Base-by-base conservation (phyloP, 768 basidiomycete species). In the Auricularia sp. region DNA sequence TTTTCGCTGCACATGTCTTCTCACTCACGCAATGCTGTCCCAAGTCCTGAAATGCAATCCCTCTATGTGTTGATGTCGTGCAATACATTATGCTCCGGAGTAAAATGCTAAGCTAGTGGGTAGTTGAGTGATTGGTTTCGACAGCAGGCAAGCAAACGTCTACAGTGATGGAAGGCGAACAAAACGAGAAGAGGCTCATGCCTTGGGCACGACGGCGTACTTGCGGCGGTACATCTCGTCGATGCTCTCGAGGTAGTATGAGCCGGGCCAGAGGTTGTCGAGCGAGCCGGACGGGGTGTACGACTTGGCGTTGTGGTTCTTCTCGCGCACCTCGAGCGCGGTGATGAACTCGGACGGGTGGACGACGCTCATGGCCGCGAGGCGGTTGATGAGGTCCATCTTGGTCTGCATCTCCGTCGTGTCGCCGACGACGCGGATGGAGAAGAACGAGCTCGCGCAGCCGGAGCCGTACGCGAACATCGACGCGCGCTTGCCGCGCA, bases 401-500 rank as follows among this genome's bases (percentile, higher is more conserved):
- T 90, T 93, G 74, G 85, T 78, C 68, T 80, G 80, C 65, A 99
- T 94, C 74, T 88, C 85, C 34, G 82, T 77, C 14, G 92, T 94
- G 72, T 94, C 90, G 65, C 94, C 94, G 81, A 89, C 90, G 71
- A 98, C 86, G 64, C 84, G 83, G 64, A 94, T 78, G 29, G 88
- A 85, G 81, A 88, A 99, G 89, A 98, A 97, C 66, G 86, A 89
- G 59, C 92, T 88, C n/a, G 97, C 95, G 68, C 93, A 91, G 62
- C 97, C 97, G 63, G 86, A 88, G 51, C 97, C 97, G 75, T 94
- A 99, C n/a, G 92, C 92, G 81, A 94, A 99, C 82, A 98, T 81
- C 70, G 87, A 88, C 73, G 96, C 81, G 34, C 94, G 87, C 82
- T 94, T 97, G 77, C 85, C 88, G 71, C 80, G 76, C 63, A 95